Base-by-base conservation (phyloP, 495 filamentous ascomycete species). In the Talaromyces thailandensis region DNA sequence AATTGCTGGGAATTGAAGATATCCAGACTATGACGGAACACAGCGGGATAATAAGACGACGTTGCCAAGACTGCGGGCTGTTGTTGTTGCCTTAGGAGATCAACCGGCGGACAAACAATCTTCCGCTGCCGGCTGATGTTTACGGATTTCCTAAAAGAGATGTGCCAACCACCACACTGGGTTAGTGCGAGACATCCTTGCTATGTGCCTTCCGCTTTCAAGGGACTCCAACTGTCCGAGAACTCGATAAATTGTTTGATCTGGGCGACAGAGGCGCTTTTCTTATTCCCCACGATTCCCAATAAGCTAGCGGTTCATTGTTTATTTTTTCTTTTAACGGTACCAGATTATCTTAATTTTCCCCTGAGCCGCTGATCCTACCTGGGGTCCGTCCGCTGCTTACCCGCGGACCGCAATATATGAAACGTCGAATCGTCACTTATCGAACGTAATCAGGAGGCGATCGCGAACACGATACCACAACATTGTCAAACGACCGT, bases 111-210 rank as follows among this genome's bases (percentile, higher is more conserved):
- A 57, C 28, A 57, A 57, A 57, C 6, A 28, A 32, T 59, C 4
- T 25, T 25, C 59, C 37, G 59, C 9, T n/a, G 1, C 59, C 59
- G 45, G 43, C 23, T 16, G 23, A 25, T 63, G 62, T 63, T 63
- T 63, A 63, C 25, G 51, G 62, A 58, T 63, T 63, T 63, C 62
- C 62, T 40, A 51, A 61, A 51, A 11, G 26, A 31, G 59, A 52
- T 9, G 28, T 9, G n/a, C 59, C 59, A 57, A 21, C 37, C 59
- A 51, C 43, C 59, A 21, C 45, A 29, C 23, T 35, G 21, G 18
- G 16, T 31, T 35, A 28, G 7, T 52, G 14, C 25, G 40, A 50
- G 40, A 57, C n/a, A n/a, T 9, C 55, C 5, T 21, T 32, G 14
- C 55, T 25, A 51, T 51, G 48, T 31, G 16, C n/a, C 56, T 58